A percentile compares a stretch with the other conserved stretches of the same genome.
Evolutionary conservation across 2,329 filamentous ascomycete species (phyloP).

Genomic region (Leptoxyphium fumago): DNA sequence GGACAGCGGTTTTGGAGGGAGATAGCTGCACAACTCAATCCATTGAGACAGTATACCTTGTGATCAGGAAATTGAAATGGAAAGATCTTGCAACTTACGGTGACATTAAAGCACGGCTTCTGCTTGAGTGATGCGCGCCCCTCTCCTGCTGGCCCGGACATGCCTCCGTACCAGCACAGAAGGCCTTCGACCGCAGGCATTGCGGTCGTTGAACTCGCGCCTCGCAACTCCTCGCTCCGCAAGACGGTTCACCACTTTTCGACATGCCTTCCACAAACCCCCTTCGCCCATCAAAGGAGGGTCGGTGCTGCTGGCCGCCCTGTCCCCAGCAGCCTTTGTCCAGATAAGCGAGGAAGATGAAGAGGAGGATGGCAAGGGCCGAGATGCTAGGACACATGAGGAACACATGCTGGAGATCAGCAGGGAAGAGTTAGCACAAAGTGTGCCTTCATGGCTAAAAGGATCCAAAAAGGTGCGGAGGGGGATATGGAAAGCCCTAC

Average conservation of each 20-base stretch:
- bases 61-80: too few relatives aligned
- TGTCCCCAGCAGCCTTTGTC: conserved; percentile 46
- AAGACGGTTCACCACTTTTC: conserved; percentile 11
- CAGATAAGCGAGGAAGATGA: conserved; percentile 36
- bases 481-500: conserved; percentile 50
- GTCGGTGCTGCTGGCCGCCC: conserved; percentile 23
- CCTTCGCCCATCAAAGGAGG: conserved; percentile 22
- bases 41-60: too few relatives aligned
- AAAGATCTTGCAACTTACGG: too few relatives aligned
- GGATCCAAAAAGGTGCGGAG: conserved; percentile 45
- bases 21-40: too few relatives aligned
- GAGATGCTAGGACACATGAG: conserved; percentile 54
- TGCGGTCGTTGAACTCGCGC: conserved; percentile 17
- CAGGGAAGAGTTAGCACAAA: conserved; percentile 58
- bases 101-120: too few relatives aligned
- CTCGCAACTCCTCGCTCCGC: conserved; percentile 12
- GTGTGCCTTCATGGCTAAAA: conserved; percentile 46
- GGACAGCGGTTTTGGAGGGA: too few relatives aligned
- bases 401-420: conserved; percentile 77
- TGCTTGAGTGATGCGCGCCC: not conserved
- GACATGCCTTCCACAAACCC: conserved; percentile 16
- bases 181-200: conserved; percentile 12
- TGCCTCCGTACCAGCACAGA: not conserved
- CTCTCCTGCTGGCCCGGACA: not conserved
- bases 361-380: conserved; percentile 24